Base-by-base conservation (phyloP, 78 protist genomes). In the Dictyostelium intermedium region DNA sequence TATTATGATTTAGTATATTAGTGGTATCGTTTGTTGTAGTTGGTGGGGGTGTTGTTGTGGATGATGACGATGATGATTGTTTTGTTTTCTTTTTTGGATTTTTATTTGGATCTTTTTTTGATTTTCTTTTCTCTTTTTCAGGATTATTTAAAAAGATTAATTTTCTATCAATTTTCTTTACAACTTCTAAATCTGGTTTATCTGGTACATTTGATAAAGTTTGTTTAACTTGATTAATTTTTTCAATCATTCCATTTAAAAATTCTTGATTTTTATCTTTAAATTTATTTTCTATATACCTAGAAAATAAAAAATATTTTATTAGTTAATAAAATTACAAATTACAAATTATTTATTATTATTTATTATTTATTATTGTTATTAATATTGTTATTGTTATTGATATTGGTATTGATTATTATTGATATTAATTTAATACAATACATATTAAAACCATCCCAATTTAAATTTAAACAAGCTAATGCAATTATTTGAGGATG, bases 401-500 rank as follows among this genome's bases (percentile, higher is more conserved):
- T n/a, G 56, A 30, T 45, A 32, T 41, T 41, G 10, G n/a, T n/a
- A n/a, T n/a, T n/a, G n/a, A n/a, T n/a, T n/a, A n/a, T n/a, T n/a
- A n/a, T n/a, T n/a, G n/a, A n/a, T n/a, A n/a, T n/a, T n/a, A n/a
- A n/a, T n/a, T n/a, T n/a, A 50, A 56, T 56, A 56, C 66, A 56
- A 56, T 76, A 76, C 84, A 41, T 7, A n/a, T 32, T 43, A 80
- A 80, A 80, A 30, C 30, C 47, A 18, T 73, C 81, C 69, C 81
- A 78, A 56, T 74, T 27, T n/a, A 80, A 41, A 41, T 30, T 74
- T 43, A 89, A 43, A 80, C 94, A 80, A 27, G 94, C 94, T 27
- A 89, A 80, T 47, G 87, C 94, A 35, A 89, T 80, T 20, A 66
- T 47, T 32, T 25, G 39, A 8, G 94, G 94, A 32, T 89, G 94